Base-by-base conservation (phyloP, 306 rosid genomes). In the Malus orientalis region DNA sequence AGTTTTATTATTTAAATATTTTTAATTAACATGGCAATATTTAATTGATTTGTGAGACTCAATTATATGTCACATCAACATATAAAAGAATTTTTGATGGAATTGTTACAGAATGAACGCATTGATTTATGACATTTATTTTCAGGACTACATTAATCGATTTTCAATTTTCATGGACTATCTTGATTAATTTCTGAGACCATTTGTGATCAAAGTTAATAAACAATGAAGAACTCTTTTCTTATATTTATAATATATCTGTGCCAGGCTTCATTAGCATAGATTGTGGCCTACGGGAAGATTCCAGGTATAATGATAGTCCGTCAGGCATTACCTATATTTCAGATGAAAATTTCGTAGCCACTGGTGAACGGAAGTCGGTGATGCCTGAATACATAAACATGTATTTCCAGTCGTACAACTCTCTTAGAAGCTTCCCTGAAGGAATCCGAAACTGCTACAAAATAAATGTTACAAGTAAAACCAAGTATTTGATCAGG, bases 401-500 rank as follows among this genome's bases (percentile, higher is more conserved):
- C 2, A 54, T 8, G 11, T 22, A 5, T 11, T 1, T 3, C 4
- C 32, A 3, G 57, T 67, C 23, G 3, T 33, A 65, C 3, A n/a
- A 22, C 22, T 68, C 69, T 4, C 6, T 87, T 32, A 85, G 93
- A 66, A 80, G 84, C 51, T 85, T 89, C 32, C 87, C 84, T 5
- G 20, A 67, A 0, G 89, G 87, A 74, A 33, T 10, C 4, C 67
- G 81, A 62, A 87, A 84, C 27, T 88, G 90, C 71, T 89, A 86
- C 71, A 64, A 55, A 4, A 72, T 88, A 70, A 45, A 32, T 69
- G 59, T 73, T 20, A 74, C 36, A 8, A 67, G 14, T 49, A 60
- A 55, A 32, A 78, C 55, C 45, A 82, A 30, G 0, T 88, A 78
- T 55, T 32, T 86, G 20, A 70, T 88, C 2, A 63, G 82, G 29